phyloP scores from a whole-genome alignment of 371 early-diverging fungal species.

The Lichtheimia ornata region DNA sequence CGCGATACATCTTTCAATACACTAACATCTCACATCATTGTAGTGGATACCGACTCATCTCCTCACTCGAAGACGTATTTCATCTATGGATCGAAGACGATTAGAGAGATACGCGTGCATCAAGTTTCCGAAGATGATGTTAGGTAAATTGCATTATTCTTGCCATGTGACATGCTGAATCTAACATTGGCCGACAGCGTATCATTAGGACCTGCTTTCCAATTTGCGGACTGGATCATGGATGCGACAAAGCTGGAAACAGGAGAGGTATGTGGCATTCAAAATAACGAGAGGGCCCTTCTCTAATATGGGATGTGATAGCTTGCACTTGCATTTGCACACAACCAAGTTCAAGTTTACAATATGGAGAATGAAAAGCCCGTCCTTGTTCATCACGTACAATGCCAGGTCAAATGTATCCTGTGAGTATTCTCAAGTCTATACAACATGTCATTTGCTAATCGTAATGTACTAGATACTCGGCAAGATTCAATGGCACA shows the following conservation, averaged over 20 bases:
- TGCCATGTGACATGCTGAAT: not conserved
- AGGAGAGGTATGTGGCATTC: constrained; percentile 8
- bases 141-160: constrained; percentile 5
- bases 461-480: constrained; percentile 43
- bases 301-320: not conserved
- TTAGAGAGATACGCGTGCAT: not conserved
- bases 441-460: not conserved
- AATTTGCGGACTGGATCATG: constrained; percentile 69
- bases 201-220: constrained; percentile 8
- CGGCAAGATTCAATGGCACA: constrained; percentile 67
- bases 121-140: constrained; percentile 10
- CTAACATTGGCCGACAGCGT: not conserved
- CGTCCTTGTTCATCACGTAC: constrained; percentile 30
- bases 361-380: constrained; percentile 13
- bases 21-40: no score
- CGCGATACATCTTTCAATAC: no score
- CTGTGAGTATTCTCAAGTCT: constrained; percentile 31
- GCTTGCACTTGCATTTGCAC: constrained; percentile 73
- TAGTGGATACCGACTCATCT: no score
- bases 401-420: constrained; percentile 66
- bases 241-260: constrained; percentile 65
- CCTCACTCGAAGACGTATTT: constrained; percentile 7
- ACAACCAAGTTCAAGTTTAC: constrained; percentile 72
- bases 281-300: not conserved
- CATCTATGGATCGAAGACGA: constrained; percentile 49